A percentile compares a stretch with the other conserved stretches of the same genome.
Conservation (phyloP, 345 rosid species). For the Syzygium aqueum region DNA sequence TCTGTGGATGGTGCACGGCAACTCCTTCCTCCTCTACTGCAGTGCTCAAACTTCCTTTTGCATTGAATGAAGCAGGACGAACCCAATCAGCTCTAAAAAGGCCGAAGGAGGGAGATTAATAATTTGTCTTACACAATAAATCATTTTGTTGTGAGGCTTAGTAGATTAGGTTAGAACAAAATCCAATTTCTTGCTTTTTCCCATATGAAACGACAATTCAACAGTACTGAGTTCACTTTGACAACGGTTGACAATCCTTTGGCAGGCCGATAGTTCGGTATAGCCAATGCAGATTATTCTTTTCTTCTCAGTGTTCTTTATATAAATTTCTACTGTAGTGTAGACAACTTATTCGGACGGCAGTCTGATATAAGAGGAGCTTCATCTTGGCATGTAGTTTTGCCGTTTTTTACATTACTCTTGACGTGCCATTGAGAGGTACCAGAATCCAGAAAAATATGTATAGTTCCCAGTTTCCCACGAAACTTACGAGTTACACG, state of each 20-base stretch:
- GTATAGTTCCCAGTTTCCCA: not conserved
- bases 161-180: not conserved
- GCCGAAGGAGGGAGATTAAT: not conserved
- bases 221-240: not conserved
- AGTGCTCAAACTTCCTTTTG: not conserved
- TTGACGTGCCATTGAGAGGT: not conserved
- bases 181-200: not conserved
- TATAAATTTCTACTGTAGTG: not conserved
- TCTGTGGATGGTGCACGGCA: not conserved
- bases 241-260: not conserved
- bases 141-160: not conserved
- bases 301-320: not conserved
- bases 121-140: not conserved
- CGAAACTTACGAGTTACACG: not conserved
- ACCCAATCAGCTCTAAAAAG: not conserved
- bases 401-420: not conserved
- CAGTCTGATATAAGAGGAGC: not conserved
- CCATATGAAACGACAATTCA: not conserved
- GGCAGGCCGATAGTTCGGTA: slow-evolving; percentile 15
- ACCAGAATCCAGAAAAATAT: not conserved
- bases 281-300: slow-evolving; percentile 19
- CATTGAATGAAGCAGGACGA: not conserved
- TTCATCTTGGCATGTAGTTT: not conserved
- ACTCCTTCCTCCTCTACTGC: not conserved
- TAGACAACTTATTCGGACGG: not conserved